Conservation (phyloP, 2,329 filamentous ascomycete genomes). For the Pezicula rhizophila region DNA sequence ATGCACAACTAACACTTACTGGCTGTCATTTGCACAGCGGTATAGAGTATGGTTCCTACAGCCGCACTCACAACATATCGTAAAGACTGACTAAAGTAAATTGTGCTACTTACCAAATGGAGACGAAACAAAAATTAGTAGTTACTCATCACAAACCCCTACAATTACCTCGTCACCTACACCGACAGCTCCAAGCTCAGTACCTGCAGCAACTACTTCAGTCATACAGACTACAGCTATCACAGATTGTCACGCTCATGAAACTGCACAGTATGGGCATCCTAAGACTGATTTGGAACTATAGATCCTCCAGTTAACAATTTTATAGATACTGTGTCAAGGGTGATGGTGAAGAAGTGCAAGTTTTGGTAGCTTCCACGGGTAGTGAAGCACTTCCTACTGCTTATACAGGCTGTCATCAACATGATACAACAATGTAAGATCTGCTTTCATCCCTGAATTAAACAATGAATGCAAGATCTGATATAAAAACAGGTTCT, state of each 20-base stretch:
- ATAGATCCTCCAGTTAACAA: not conserved
- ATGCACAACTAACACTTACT: not conserved
- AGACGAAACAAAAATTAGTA: slow-evolving; percentile 1
- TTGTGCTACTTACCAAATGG: slow-evolving; percentile 3
- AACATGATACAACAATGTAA: slow-evolving; percentile 52
- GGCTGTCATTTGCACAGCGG: not conserved
- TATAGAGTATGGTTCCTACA: not conserved
- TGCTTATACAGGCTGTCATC: slow-evolving; percentile 59
- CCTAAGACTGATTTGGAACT: slow-evolving; percentile 16
- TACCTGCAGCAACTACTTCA: slow-evolving; percentile 19
- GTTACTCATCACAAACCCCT: slow-evolving; percentile 6
- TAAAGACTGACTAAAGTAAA: not conserved
- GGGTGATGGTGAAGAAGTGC: slow-evolving; percentile 34
- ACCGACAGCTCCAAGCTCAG: slow-evolving; percentile 23
- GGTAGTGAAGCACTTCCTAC: slow-evolving; percentile 50
- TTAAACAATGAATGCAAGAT: too few species aligned
- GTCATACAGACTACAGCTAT: slow-evolving; percentile 37
- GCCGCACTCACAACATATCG: not conserved
- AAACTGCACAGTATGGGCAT: slow-evolving; percentile 30
- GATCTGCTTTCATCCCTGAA: slow-evolving; percentile 12
- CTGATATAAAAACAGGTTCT: slow-evolving; percentile 42
- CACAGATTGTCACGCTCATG: slow-evolving; percentile 47
- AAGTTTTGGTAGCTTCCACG: slow-evolving; percentile 42
- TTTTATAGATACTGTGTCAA: slow-evolving; percentile 36
- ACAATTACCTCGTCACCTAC: slow-evolving; percentile 13